Conservation (phyloP, 2,329 filamentous ascomycete species). For the Penicillium rolfsii region DNA sequence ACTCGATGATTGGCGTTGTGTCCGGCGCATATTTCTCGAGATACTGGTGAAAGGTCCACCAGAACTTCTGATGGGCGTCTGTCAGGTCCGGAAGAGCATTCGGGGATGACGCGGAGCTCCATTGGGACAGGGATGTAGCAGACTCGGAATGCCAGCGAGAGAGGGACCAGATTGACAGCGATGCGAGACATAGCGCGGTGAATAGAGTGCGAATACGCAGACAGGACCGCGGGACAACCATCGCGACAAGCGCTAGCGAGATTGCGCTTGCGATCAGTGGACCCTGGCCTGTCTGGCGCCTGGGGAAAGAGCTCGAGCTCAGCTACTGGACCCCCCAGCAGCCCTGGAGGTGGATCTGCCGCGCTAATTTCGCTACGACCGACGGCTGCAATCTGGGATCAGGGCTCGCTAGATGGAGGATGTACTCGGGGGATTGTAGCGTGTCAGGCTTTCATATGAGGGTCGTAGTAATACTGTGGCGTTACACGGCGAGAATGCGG, state of each 20-base stretch:
- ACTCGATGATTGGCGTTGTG: slow-evolving; percentile 21
- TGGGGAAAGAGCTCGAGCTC: neutral
- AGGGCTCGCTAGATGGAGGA: neutral
- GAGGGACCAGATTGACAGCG: slow-evolving; percentile 15
- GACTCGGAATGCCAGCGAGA: slow-evolving; percentile 11
- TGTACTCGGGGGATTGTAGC: neutral
- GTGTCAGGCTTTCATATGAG: neutral
- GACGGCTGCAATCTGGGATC: neutral
- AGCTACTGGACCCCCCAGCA: neutral
- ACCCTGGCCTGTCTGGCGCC: neutral
- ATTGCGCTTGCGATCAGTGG: neutral
- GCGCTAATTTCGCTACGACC: neutral
- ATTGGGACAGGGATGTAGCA: neutral
- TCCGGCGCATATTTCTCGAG: slow-evolving; percentile 38
- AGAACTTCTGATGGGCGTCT: slow-evolving; percentile 32
- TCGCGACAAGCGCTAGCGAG: slow-evolving; percentile 22
- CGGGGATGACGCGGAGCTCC: neutral
- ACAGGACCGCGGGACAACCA: slow-evolving; percentile 10
- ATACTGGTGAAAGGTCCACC: slow-evolving; percentile 38
- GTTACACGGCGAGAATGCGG: neutral
- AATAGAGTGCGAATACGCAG: slow-evolving; percentile 22
- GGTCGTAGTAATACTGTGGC: neutral
- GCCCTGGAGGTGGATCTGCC: neutral
- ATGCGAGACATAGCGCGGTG: slow-evolving; percentile 6
- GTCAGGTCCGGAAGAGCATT: slow-evolving; percentile 12